Evolutionary conservation across 2,329 filamentous ascomycete species (phyloP).

Genomic region (Microdochium bolleyi): DNA sequence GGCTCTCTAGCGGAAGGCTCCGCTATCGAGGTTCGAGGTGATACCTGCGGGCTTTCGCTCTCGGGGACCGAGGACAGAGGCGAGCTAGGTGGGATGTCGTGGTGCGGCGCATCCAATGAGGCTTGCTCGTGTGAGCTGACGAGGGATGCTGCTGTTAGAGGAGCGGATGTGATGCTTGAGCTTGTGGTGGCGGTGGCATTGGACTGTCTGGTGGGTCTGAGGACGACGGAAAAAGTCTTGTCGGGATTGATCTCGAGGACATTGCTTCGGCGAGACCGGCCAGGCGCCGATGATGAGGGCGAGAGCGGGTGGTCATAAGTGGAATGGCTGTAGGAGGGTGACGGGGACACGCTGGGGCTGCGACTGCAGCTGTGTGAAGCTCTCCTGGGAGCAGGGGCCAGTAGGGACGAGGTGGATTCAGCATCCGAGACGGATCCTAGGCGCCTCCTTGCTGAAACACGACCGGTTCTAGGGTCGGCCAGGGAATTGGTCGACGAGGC

Average conservation of each 20-base stretch:
- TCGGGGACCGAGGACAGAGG: slow-evolving; percentile 40
- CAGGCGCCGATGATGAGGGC: slow-evolving; percentile 13
- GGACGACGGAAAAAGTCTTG: slow-evolving; percentile 49
- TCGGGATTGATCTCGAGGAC: slow-evolving; percentile 45
- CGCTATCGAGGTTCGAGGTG: slow-evolving; percentile 20
- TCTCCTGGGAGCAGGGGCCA: slow-evolving; percentile 25
- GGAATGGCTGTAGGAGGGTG: slow-evolving; percentile 12
- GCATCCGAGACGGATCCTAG: slow-evolving; percentile 21
- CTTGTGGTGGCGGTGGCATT: slow-evolving; percentile 13
- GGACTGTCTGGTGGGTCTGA: slow-evolving; percentile 17
- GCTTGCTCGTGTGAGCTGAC: slow-evolving; percentile 41
- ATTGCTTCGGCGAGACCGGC: slow-evolving; percentile 31
- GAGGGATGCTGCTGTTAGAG: slow-evolving; percentile 33
- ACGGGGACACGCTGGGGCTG: slow-evolving; percentile 26
- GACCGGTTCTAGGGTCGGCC: slow-evolving; percentile 9
- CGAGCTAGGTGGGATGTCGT: slow-evolving; percentile 37
- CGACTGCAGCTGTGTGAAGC: slow-evolving; percentile 29
- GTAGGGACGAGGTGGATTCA: slow-evolving; percentile 20
- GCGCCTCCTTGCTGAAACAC: slow-evolving; percentile 38
- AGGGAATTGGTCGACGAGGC: neutral
- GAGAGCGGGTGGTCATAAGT: slow-evolving; percentile 14
- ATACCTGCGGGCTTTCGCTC: slow-evolving; percentile 27
- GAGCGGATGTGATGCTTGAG: slow-evolving; percentile 32
- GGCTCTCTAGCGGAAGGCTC: slow-evolving; percentile 25
- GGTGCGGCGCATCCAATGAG: slow-evolving; percentile 38